These are phyloP conservation scores for Gnetum montanum DNA, from an alignment of 75 land plant species.

Conservation along the genomic window DNA sequence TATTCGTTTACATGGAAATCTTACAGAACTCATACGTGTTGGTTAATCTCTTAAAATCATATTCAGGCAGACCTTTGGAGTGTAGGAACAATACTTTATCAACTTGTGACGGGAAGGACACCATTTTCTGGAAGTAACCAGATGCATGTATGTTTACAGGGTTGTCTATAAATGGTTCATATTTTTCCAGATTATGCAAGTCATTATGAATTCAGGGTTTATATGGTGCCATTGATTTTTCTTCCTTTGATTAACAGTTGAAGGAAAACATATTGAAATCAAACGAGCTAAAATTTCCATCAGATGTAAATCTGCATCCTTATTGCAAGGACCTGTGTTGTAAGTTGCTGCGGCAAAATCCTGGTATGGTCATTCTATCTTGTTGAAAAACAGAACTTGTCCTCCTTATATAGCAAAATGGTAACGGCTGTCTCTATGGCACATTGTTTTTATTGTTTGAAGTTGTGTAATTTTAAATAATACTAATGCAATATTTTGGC, in stretches of 20 bases:
- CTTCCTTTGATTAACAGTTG: constrained; percentile 46
- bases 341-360: constrained; percentile 79
- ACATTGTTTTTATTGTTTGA: too few relatives aligned
- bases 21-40: constrained; percentile 1
- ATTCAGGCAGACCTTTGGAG: constrained; percentile 99
- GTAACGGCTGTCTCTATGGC: too few relatives aligned
- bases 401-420: too few relatives aligned
- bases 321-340: constrained; percentile 81
- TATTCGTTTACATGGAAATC: too few relatives aligned
- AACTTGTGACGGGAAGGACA: constrained; percentile 84
- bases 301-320: constrained; percentile 36
- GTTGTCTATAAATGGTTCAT: background rate
- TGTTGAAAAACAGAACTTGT: too few relatives aligned
- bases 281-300: constrained; percentile 71
- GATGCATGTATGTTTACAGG: constrained; percentile 45
- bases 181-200: too few relatives aligned
- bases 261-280: constrained; percentile 81
- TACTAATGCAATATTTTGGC: too few relatives aligned
- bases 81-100: constrained; percentile 92
- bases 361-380: too few relatives aligned
- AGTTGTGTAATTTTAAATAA: too few relatives aligned
- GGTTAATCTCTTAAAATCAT: constrained; percentile 4
- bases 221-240: too few relatives aligned
- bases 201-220: too few relatives aligned
- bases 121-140: constrained; percentile 85